Base-by-base conservation (phyloP, 2,329 filamentous ascomycete species). In the Elsinoe necatrix region DNA sequence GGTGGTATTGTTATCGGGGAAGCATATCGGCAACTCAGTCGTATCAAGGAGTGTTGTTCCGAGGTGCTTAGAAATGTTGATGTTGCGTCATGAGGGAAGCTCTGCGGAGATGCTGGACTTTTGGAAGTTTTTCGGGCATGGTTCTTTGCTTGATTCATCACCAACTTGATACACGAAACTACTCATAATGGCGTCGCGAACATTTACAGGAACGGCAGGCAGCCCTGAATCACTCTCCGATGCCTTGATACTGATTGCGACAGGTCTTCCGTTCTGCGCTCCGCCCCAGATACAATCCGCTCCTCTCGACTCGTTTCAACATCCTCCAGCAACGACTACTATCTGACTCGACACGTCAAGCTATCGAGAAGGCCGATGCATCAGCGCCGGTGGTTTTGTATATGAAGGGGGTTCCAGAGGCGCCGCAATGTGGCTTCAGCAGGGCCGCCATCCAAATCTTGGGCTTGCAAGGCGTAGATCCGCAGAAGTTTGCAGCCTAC, bases 381-480 rank as follows among this genome's bases (percentile, higher is more conserved):
- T 91, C 90, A 0, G 87, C 91, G 0, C 92, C 92, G 1, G 92
- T 98, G 0, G 93, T 98, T 0, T 80, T 98, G 57, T 98, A 98
- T 79, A 98, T 98, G 93, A 98, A 98, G 78, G 93, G 93, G 59
- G 97, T 93, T 1, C 93, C 93, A 58, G 91, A 96, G 75, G 89
- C 83, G 60, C 93, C 93, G 18, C 91, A 96, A 73, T 98, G 93
- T 74, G 93, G 93, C 45, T 98, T 96, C 79, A 97, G 92, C 58
- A 83, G 91, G 65, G 92, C 92, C 56, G 89, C 82, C 69, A 95
- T 98, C 70, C 91, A 97, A 78, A 91, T 98, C 66, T 79, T 98
- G 61, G 89, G 92, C 58, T 74, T 96, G 66, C 92, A 98, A 75
- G 93, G 93, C 62, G 90, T 98, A 60, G 88, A 97, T 74, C 93